A percentile compares a stretch with the other conserved stretches of the same genome.
phyloP scores from a whole-genome alignment of 1,284 basidiomycete genomes.

The Cryptococcus amylolentus region DNA sequence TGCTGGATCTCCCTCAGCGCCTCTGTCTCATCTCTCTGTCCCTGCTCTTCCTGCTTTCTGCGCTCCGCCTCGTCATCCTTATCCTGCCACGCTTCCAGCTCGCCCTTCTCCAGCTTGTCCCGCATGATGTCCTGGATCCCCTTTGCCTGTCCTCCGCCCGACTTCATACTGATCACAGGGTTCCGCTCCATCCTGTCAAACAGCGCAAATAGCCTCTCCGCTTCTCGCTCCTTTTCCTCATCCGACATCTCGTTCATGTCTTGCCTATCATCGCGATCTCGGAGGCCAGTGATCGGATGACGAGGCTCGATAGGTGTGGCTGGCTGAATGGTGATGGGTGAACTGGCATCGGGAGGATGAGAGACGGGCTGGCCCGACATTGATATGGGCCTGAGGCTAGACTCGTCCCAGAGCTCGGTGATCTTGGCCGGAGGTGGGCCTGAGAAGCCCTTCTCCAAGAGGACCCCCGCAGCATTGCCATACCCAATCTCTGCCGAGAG shows the following conservation, averaged over 20 bases:
- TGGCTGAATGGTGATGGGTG: constrained; percentile 40
- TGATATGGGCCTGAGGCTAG: neutral
- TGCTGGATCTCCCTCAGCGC: constrained; percentile 39
- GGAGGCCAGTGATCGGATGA: constrained; percentile 28
- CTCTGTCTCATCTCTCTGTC: constrained; percentile 40
- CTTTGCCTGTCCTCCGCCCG: constrained; percentile 45
- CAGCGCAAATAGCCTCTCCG: constrained; percentile 80
- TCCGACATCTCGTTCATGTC: constrained; percentile 66
- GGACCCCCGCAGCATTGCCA: constrained; percentile 85
- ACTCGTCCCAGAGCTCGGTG: constrained; percentile 41
- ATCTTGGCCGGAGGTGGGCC: constrained; percentile 54
- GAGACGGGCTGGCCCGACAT: constrained; percentile 51
- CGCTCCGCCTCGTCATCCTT: constrained; percentile 26
- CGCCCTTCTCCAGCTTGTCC: constrained; percentile 27
- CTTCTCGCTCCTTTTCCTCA: constrained; percentile 86
- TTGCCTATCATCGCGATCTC: neutral
- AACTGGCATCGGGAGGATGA: constrained; percentile 71
- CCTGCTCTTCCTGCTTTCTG: constrained; percentile 22
- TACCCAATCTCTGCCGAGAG: constrained; percentile 77
- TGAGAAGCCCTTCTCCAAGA: constrained; percentile 82
- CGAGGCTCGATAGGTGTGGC: constrained; percentile 6
- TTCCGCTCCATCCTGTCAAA: constrained; percentile 80
- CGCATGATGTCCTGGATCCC: constrained; percentile 30
- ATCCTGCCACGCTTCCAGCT: constrained; percentile 20
- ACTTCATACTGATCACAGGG: constrained; percentile 45